Evolutionary conservation across 352 stramenopile species (phyloP), one percentile per base, ranked within the genome.

Genomic region (Pythium rishiriense): DNA sequence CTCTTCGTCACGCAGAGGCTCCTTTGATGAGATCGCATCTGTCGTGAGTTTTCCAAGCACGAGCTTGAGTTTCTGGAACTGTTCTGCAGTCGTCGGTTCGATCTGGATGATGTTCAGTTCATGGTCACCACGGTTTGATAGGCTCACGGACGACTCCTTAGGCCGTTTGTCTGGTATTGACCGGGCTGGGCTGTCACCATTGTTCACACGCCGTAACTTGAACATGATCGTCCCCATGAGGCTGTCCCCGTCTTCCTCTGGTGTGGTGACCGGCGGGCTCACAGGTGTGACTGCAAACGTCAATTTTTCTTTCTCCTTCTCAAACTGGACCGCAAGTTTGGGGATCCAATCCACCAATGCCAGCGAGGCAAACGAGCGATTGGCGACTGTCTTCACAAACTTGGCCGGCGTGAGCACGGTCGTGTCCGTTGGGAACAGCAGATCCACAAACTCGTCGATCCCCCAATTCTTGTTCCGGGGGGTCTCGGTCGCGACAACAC

Each of bases 331-430:
- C 10, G 62, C 69, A 6, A 87, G 28, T 14, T 25, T 68, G 43
- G 71, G 33, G 56, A 87, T 76, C 75, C 75, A 87, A 37, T 79
- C 62, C 5, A 79, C 6, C 9, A 82, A 37, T 22, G 48, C 41
- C 26, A 78, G 35, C 19, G 19, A 29, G 4, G 9, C 33, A 48
- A 77, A 77, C 26, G 26, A 43, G 3, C 49, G 53, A 24, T 25
- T 42, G 11, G 42, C 29, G 48, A 78, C n/a, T 7, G 29, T 12
- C 47, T 74, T 75, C 8, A 76, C n/a, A 60, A 78, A 76, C 57
- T 59, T 62, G 26, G 29, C 24, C 3, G 52, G 41, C 26, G 62
- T 66, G 14, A 78, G 52, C n/a, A 57, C 12, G 1, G 50, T 42
- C 56, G 55, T 57, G 9, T 70, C 58, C 19, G n/a, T 47, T 10